Evolutionary conservation across 495 filamentous ascomycete genomes (phyloP).

Genomic region (Haplographium delicatum): DNA sequence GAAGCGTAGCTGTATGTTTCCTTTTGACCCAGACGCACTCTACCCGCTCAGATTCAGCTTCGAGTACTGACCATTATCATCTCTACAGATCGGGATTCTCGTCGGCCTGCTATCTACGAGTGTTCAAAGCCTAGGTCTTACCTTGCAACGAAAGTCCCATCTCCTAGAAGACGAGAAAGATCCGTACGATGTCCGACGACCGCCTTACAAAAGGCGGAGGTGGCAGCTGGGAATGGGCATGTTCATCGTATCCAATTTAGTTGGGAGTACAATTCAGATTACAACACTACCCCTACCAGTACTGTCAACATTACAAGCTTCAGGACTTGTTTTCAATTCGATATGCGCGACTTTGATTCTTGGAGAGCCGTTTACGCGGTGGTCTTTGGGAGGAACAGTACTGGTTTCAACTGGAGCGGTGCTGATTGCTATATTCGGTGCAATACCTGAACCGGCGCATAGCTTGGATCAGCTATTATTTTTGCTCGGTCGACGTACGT

Average conservation of each 20-base stretch:
- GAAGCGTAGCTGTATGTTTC: slow-evolving; percentile 73
- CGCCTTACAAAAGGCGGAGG: slow-evolving; percentile 82
- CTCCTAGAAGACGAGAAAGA: slow-evolving; percentile 93
- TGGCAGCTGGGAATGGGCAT: slow-evolving; percentile 99
- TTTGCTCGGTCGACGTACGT: slow-evolving; percentile 66
- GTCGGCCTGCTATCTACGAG: slow-evolving; percentile 91
- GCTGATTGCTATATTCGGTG: slow-evolving; percentile 89
- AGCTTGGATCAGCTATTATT: slow-evolving; percentile 74
- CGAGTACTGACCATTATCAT: background rate
- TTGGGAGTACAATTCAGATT: slow-evolving; percentile 95
- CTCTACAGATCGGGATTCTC: slow-evolving; percentile 73
- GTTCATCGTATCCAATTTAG: slow-evolving; percentile 89
- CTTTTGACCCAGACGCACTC: too few species aligned
- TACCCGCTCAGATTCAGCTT: slow-evolving; percentile 9
- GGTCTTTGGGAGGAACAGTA: slow-evolving; percentile 81
- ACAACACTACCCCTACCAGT: slow-evolving; percentile 94
- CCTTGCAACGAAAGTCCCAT: slow-evolving; percentile 98
- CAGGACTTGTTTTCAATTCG: slow-evolving; percentile 96
- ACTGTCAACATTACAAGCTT: slow-evolving; percentile 91
- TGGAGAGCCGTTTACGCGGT: slow-evolving; percentile 87
- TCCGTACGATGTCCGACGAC: slow-evolving; percentile 70
- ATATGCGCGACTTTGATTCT: slow-evolving; percentile 93
- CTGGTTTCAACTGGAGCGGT: slow-evolving; percentile 83
- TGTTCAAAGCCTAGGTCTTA: slow-evolving; percentile 90
- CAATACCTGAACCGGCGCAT: slow-evolving; percentile 92